Percentiles rank a stretch among this genome's conserved stretches.
Evolutionary conservation across 2,329 filamentous ascomycete species (phyloP).

Genomic region (Thielaviopsis punctulata): DNA sequence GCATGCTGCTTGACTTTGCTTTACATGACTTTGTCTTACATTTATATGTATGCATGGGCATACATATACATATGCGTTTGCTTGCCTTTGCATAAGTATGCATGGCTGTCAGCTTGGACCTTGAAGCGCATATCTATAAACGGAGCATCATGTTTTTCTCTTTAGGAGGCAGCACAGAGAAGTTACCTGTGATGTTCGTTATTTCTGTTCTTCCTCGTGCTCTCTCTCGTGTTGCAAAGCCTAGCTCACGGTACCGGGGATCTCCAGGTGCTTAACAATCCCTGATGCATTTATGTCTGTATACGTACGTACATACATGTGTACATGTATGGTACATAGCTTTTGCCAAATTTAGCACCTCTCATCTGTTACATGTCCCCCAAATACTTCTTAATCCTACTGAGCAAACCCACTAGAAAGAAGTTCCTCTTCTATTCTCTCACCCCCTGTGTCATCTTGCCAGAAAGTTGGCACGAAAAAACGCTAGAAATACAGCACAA

Average conservation of each 20-base stretch:
- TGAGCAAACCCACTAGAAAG: background rate
- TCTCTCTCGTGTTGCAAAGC: no score
- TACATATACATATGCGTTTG: background rate
- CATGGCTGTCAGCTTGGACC: background rate
- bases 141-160: no score
- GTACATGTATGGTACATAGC: no score
- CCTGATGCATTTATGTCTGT: background rate
- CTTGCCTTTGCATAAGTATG: background rate
- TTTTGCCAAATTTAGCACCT: background rate
- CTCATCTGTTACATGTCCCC: no score
- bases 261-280: background rate
- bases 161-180: background rate
- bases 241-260: background rate
- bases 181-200: background rate
- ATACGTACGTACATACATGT: background rate
- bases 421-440: background rate
- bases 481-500: background rate
- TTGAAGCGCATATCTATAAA: no score
- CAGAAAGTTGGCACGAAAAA: background rate
- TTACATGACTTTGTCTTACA: no score
- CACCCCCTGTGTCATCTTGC: background rate
- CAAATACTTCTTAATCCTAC: background rate
- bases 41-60: background rate
- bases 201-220: background rate
- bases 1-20: no score